phyloP scores from a whole-genome alignment of 1,139 yeast genomes.

The Debaryomycetaceae sp. region DNA sequence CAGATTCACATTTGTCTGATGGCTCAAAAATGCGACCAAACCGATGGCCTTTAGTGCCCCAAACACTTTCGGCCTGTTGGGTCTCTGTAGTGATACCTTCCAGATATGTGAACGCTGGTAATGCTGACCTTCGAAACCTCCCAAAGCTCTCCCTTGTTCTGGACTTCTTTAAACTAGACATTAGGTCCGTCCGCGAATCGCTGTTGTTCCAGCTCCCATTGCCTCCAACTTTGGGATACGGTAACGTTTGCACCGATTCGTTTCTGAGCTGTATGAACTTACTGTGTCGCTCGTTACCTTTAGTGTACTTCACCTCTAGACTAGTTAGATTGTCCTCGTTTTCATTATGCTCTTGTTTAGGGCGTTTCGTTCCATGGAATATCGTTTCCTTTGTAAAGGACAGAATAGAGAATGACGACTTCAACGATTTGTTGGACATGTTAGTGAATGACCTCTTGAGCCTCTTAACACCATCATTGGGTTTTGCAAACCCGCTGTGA shows the following conservation, averaged over 20 bases:
- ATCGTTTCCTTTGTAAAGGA: neutral
- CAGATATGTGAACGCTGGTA: neutral
- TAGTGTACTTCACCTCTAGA: slow-evolving; percentile 8
- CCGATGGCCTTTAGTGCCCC: neutral
- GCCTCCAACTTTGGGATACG: neutral
- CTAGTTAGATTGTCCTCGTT: slow-evolving; percentile 7
- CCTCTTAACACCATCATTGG: neutral
- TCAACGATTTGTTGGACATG: slow-evolving; percentile 6
- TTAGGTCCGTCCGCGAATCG: neutral
- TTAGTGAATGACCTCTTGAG: slow-evolving; percentile 2
- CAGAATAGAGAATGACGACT: slow-evolving; percentile 6
- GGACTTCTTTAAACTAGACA: neutral
- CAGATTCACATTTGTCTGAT: neutral
- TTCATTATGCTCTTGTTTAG: neutral
- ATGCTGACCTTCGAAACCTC: neutral
- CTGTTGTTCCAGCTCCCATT: neutral
- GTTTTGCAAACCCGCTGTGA: neutral
- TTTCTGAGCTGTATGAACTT: neutral
- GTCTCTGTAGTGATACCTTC: neutral
- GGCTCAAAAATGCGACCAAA: neutral
- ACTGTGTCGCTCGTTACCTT: neutral
- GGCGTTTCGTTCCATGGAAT: neutral
- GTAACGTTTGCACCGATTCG: neutral
- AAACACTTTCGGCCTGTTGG: neutral
- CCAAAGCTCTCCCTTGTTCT: neutral